Conservation (phyloP, 2,329 filamentous ascomycete genomes). For the Huntiella decipiens region DNA sequence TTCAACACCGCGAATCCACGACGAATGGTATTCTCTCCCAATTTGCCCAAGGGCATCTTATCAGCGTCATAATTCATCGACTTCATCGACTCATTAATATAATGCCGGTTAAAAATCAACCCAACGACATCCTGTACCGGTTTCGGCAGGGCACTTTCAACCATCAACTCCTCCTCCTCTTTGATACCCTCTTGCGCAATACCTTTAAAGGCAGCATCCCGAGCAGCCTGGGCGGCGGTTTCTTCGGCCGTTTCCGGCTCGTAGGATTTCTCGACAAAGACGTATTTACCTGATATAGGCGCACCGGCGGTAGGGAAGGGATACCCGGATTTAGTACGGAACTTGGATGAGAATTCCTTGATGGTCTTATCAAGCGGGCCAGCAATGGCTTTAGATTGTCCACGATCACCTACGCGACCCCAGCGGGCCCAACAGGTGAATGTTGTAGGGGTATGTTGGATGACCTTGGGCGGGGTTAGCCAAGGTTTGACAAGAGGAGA, state of each 20-base stretch:
- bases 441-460: not conserved
- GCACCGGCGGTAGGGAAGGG: slow-evolving; percentile 33
- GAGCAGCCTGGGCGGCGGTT: not conserved
- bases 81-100: slow-evolving; percentile 48
- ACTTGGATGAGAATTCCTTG: slow-evolving; percentile 38
- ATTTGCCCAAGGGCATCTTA: slow-evolving; percentile 68
- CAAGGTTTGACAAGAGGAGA: not conserved
- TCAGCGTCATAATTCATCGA: slow-evolving; percentile 52
- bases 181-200: slow-evolving; percentile 11
- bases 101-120: slow-evolving; percentile 65
- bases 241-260: slow-evolving; percentile 24
- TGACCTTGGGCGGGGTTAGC: too few species aligned
- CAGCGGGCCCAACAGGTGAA: slow-evolving; percentile 48
- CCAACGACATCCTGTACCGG: slow-evolving; percentile 51
- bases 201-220: slow-evolving; percentile 7
- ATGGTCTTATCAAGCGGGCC: slow-evolving; percentile 26
- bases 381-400: slow-evolving; percentile 27
- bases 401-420: slow-evolving; percentile 53
- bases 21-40: slow-evolving; percentile 60
- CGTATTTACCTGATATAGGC: slow-evolving; percentile 52
- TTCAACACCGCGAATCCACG: slow-evolving; percentile 62
- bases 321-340: slow-evolving; percentile 41
- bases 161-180: slow-evolving; percentile 20
- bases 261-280: slow-evolving; percentile 64
- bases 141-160: slow-evolving; percentile 26